These are phyloP conservation scores for Blastobotrys aristatus DNA, from an alignment of 1,139 yeast genomes.

Conservation along the genomic window DNA sequence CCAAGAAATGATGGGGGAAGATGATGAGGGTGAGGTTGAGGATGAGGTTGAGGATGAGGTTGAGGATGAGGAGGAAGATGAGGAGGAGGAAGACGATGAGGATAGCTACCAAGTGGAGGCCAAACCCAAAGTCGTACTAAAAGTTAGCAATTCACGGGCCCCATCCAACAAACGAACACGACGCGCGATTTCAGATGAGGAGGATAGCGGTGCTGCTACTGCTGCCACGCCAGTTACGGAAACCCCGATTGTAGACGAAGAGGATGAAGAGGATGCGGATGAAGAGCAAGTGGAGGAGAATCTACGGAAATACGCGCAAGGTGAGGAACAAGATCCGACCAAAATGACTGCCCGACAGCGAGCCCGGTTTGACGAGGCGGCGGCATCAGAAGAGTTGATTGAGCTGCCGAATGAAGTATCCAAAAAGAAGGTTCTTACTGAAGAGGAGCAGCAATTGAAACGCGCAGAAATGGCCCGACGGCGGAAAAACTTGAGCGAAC, in stretches of 20 bases:
- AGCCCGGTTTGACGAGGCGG: constrained; percentile 31
- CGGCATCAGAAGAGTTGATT: constrained; percentile 23
- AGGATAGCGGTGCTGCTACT: constrained; percentile 11
- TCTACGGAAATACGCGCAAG: constrained; percentile 28
- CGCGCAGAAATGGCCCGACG: constrained; percentile 87
- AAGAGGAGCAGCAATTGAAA: constrained; percentile 74
- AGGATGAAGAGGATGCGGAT: constrained; percentile 18
- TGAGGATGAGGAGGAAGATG: constrained; percentile 19
- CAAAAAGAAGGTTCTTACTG: constrained; percentile 58
- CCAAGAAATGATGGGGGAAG: constrained; percentile 15
- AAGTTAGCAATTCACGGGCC: constrained; percentile 4
- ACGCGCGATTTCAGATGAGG: constrained; percentile 13
- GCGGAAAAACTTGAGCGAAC: constrained; percentile 78
- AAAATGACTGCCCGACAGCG: constrained; percentile 41
- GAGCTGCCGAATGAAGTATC: constrained; percentile 30
- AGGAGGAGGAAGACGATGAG: constrained; percentile 15
- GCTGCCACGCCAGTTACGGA: constrained; percentile 18
- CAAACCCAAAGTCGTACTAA: constrained; percentile 8
- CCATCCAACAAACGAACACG: constrained; percentile 14
- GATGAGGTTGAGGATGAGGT: constrained; percentile 19
- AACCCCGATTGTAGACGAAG: constrained; percentile 17
- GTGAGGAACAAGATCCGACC: constrained; percentile 32
- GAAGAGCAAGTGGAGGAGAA: constrained; percentile 30
- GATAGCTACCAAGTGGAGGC: constrained; percentile 18
- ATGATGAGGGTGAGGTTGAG: constrained; percentile 18